phyloP scores from a whole-genome alignment of 371 early-diverging fungal species.

The Actinomortierella wolfii region DNA sequence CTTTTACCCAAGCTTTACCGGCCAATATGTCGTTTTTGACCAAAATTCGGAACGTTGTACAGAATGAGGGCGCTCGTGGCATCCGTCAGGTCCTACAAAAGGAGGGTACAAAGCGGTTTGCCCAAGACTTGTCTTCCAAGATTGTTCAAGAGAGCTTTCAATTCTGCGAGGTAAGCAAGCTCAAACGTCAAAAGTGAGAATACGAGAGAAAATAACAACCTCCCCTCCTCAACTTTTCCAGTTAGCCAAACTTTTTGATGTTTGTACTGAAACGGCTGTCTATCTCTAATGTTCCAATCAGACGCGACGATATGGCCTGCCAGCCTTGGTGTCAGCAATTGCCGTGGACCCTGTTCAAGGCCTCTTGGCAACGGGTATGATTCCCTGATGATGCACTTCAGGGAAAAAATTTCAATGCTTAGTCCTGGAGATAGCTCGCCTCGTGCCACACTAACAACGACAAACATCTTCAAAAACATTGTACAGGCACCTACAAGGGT shows the following conservation, averaged over 20 bases:
- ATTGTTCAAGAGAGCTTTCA: conserved; percentile 16
- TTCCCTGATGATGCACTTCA: too few relatives aligned
- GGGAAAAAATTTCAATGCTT: too few relatives aligned
- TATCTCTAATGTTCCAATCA: too few relatives aligned
- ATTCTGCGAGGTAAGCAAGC: conserved; percentile 29
- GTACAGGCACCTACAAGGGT: conserved; percentile 35
- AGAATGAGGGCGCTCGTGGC: conserved; percentile 42
- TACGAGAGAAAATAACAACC: conserved; percentile 11
- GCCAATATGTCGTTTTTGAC: conserved; percentile 46
- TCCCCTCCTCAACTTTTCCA: neutral
- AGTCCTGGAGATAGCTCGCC: too few relatives aligned
- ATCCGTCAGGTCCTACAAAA: conserved; percentile 39
- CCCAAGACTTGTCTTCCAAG: conserved; percentile 36
- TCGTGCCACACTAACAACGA: too few relatives aligned
- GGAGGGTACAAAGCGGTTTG: conserved; percentile 39
- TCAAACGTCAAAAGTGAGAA: neutral
- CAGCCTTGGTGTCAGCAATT: conserved; percentile 49
- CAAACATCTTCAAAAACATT: too few relatives aligned
- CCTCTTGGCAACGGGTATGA: conserved; percentile 60
- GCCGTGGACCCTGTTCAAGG: conserved; percentile 63
- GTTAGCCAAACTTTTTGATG: neutral
- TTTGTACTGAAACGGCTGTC: too few relatives aligned
- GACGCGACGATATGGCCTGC: conserved; percentile 55
- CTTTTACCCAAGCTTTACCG: too few relatives aligned
- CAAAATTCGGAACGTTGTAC: conserved; percentile 37